A percentile compares a stretch with the other conserved stretches of the same genome.
phyloP scores from a whole-genome alignment of 306 rosid species.

The Rosa persica region DNA sequence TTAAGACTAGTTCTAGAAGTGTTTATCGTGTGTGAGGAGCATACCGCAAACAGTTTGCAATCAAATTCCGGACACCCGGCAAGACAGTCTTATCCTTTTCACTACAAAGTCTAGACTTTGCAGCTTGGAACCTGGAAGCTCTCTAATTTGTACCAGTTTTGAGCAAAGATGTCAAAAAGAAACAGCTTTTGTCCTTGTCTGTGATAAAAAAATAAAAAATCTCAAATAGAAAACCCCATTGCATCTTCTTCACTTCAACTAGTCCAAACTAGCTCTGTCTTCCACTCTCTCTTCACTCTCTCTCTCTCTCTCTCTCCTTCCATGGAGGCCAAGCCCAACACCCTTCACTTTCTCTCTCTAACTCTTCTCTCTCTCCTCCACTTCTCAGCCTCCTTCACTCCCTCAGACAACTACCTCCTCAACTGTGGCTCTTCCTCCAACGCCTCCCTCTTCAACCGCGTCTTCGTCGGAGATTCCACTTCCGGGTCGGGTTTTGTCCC shows the following conservation, averaged over 20 bases:
- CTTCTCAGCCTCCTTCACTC: constrained; percentile 57
- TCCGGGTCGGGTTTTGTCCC: constrained; percentile 51
- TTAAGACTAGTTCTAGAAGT: background rate
- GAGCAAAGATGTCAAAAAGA: background rate
- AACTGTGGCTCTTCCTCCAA: constrained; percentile 76
- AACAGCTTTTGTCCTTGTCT: background rate
- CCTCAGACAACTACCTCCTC: constrained; percentile 68
- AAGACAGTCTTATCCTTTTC: background rate
- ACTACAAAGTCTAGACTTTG: background rate
- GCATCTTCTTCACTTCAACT: constrained; percentile 17
- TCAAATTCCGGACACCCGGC: no score
- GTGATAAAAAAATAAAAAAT: no score
- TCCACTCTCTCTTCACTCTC: background rate
- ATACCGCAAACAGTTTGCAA: no score
- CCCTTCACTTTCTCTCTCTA: constrained; percentile 29
- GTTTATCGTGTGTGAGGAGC: background rate
- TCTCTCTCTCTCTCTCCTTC: constrained; percentile 17
- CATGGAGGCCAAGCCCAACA: constrained; percentile 45
- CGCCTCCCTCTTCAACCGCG: constrained; percentile 47
- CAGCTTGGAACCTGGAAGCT: background rate
- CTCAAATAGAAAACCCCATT: background rate
- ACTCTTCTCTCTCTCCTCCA: constrained; percentile 33
- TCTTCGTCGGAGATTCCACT: constrained; percentile 48
- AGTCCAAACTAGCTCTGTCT: constrained; percentile 20
- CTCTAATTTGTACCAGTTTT: background rate